A percentile compares a stretch with the other conserved stretches of the same genome.
phyloP scores from a whole-genome alignment of 179 eudicot genomes.

The Monotropa hypopitys region DNA sequence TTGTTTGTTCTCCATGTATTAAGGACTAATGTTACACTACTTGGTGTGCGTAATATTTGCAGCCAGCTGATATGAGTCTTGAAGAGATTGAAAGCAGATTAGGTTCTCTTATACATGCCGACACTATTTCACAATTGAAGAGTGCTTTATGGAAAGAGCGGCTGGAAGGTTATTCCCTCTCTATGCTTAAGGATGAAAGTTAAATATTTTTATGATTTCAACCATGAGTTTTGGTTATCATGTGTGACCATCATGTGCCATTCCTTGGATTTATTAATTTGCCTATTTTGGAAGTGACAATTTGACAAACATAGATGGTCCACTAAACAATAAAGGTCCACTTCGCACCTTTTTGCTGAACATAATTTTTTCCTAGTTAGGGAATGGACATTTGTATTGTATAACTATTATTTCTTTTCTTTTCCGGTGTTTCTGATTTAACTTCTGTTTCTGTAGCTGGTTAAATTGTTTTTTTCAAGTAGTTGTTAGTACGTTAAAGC shows the following conservation, averaged over 20 bases:
- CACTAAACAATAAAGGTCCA: background rate
- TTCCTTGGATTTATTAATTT: background rate
- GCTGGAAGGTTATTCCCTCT: constrained; percentile 64
- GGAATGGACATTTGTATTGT: background rate
- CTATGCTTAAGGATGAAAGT: background rate
- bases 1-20: background rate
- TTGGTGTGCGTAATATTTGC: constrained; percentile 18
- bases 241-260: background rate
- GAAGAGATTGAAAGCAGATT: constrained; percentile 89
- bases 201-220: background rate
- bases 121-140: constrained; percentile 69
- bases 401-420: background rate
- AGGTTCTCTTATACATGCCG: constrained; percentile 68
- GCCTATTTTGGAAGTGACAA: background rate
- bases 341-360: background rate
- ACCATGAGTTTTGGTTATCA: background rate
- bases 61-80: constrained; percentile 94
- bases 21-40: background rate
- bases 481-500: background rate
- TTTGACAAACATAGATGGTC: background rate
- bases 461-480: background rate
- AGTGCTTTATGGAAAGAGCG: constrained; percentile 96
- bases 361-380: background rate
- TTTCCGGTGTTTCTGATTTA: background rate
- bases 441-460: background rate